Evolutionary conservation across 2,329 filamentous ascomycete genomes (phyloP).

Genomic region (Cladosporium oxysporum): DNA sequence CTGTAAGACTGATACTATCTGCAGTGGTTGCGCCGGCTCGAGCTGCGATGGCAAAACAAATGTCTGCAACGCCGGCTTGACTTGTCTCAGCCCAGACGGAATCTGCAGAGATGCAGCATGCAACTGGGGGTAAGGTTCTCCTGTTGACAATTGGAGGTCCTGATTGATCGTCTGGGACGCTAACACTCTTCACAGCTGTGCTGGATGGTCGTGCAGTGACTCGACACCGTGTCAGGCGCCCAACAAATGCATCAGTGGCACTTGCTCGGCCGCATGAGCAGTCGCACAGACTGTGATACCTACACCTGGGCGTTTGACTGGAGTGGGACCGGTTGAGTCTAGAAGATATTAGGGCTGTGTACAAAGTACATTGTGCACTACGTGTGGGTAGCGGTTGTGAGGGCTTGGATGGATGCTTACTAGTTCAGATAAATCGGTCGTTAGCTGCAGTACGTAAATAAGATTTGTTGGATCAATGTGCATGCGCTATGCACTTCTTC

Average conservation of each 20-base stretch:
- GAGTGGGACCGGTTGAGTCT: neutral
- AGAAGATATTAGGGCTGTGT: neutral
- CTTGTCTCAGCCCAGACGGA: conserved; percentile 3
- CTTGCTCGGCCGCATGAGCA: neutral
- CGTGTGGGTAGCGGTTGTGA: neutral
- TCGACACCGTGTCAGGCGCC: neutral
- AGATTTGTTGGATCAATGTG: neutral
- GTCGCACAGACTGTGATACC: neutral
- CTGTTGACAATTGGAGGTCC: neutral
- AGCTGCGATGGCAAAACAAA: conserved; percentile 4
- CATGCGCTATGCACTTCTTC: neutral
- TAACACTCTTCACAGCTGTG: neutral
- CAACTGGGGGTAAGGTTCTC: neutral
- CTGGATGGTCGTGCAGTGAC: conserved; percentile 3
- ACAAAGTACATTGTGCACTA: neutral
- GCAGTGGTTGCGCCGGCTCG: neutral
- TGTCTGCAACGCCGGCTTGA: conserved; percentile 1
- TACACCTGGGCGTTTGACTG: neutral
- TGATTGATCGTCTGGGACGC: neutral
- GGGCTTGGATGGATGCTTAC: neutral
- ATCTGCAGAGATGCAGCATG: neutral
- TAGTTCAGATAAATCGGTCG: neutral
- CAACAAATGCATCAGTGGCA: neutral
- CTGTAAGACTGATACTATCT: neutral
- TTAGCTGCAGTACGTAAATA: neutral